Conservation (phyloP, 768 basidiomycete species). For the Podaxis rugospora region DNA sequence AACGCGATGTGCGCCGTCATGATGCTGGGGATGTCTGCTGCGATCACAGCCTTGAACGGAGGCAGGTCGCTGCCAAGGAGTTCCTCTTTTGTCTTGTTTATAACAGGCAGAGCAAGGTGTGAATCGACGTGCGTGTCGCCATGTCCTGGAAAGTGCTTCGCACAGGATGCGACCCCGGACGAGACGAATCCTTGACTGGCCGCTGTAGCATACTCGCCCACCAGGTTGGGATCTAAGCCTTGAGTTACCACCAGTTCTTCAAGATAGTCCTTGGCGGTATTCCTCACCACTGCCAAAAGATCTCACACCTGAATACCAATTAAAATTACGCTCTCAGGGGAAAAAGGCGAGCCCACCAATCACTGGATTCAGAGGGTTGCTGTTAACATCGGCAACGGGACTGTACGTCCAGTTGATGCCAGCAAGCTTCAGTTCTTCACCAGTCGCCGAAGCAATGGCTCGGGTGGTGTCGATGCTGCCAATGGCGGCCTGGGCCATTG, state of each 20-base stretch:
- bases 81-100: constrained; percentile 42
- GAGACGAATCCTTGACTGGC: constrained; percentile 44
- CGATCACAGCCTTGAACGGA: constrained; percentile 49
- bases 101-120: constrained; percentile 60
- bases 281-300: constrained; percentile 63
- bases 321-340: neutral
- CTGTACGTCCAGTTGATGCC: constrained; percentile 73
- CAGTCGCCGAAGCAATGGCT: constrained; percentile 43
- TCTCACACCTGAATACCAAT: constrained; percentile 45
- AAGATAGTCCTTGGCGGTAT: neutral
- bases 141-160: constrained; percentile 74
- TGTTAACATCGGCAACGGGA: constrained; percentile 71
- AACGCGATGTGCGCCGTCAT: constrained; percentile 78
- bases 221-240: constrained; percentile 48
- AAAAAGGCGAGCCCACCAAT: constrained; percentile 42
- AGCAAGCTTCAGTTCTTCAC: constrained; percentile 49
- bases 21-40: constrained; percentile 42
- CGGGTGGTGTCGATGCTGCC: constrained; percentile 40
- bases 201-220: constrained; percentile 43
- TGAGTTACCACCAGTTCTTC: neutral
- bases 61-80: constrained; percentile 48
- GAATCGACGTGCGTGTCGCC: constrained; percentile 73
- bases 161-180: constrained; percentile 51
- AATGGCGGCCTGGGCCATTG: constrained; percentile 66
- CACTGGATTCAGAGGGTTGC: constrained; percentile 64